Conservation (phyloP, 1,284 basidiomycete genomes). For the Gyrodon tennesseensis region DNA sequence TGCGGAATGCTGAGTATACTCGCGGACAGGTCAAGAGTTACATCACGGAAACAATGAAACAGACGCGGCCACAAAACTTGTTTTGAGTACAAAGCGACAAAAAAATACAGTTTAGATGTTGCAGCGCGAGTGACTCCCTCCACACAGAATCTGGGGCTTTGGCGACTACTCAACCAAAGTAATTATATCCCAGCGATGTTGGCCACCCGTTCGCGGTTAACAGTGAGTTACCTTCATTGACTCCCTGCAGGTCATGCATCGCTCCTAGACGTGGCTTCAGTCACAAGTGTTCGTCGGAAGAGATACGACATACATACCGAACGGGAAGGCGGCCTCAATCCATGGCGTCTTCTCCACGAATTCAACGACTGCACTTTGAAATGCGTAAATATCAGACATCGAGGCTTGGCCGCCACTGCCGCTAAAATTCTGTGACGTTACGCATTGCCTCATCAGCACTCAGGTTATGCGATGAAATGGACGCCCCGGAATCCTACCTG, state of each 20-base stretch:
- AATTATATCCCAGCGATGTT: constrained; percentile 54
- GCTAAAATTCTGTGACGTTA: constrained; percentile 57
- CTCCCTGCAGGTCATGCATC: constrained; percentile 68
- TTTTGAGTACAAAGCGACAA: constrained; percentile 24
- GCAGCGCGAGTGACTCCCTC: background rate
- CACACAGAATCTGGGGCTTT: background rate
- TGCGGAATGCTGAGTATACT: background rate
- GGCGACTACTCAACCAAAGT: constrained; percentile 34
- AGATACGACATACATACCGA: constrained; percentile 53
- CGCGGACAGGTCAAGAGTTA: background rate
- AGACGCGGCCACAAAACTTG: background rate
- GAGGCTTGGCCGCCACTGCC: constrained; percentile 55
- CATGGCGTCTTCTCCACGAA: constrained; percentile 61
- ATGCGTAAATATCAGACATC: constrained; percentile 52
- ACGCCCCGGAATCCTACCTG: constrained; percentile 45
- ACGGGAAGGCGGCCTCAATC: constrained; percentile 64
- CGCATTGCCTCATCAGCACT: background rate
- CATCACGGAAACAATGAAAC: background rate
- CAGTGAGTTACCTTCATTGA: constrained; percentile 64
- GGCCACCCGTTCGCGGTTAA: constrained; percentile 49
- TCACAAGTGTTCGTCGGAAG: constrained; percentile 10
- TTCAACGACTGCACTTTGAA: constrained; percentile 57
- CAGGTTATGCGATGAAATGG: too few species aligned
- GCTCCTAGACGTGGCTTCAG: constrained; percentile 49
- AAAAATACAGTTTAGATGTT: background rate